Evolutionary conservation across 768 basidiomycete species (phyloP).

Genomic region (Solioccasus polychromus): DNA sequence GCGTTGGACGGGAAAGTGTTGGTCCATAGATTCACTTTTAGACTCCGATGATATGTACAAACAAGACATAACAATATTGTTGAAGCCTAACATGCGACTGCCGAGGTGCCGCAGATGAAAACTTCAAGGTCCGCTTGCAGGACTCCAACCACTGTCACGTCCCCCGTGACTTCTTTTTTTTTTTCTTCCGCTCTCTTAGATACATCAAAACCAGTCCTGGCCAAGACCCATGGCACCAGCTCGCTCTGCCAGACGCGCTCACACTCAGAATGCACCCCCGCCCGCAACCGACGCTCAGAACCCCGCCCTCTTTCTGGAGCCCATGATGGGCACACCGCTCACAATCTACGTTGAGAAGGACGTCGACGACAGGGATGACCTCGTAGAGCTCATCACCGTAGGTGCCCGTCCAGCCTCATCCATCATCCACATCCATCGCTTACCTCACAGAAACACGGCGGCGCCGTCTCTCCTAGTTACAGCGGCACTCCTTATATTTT

Average conservation of each 20-base stretch:
- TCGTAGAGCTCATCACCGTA: constrained; percentile 67
- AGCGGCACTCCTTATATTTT: constrained; percentile 79
- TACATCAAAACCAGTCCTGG: constrained; percentile 29
- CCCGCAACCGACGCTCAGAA: constrained; percentile 35
- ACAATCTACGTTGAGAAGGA: constrained; percentile 79
- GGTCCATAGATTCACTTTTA: constrained; percentile 26
- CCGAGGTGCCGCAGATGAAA: constrained; percentile 2
- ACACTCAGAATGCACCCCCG: constrained; percentile 30
- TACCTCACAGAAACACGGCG: constrained; percentile 66
- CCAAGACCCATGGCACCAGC: constrained; percentile 81
- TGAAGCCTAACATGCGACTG: not conserved
- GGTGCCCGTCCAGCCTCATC: constrained; percentile 29
- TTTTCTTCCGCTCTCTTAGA: constrained; percentile 15
- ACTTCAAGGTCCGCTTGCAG: constrained; percentile 27
- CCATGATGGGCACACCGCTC: constrained; percentile 76
- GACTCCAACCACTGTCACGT: constrained; percentile 29
- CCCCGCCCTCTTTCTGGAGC: constrained; percentile 68
- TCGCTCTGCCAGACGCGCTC: constrained; percentile 55
- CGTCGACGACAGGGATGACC: constrained; percentile 61
- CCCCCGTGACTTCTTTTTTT: constrained; percentile 16
- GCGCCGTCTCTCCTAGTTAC: constrained; percentile 68
- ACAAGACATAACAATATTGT: constrained; percentile 22
- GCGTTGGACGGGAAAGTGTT: constrained; percentile 10
- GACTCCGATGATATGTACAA: constrained; percentile 32
- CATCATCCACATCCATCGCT: constrained; percentile 6